Base-by-base conservation (phyloP, 352 stramenopile species). In the Phytophthora podocarpi region DNA sequence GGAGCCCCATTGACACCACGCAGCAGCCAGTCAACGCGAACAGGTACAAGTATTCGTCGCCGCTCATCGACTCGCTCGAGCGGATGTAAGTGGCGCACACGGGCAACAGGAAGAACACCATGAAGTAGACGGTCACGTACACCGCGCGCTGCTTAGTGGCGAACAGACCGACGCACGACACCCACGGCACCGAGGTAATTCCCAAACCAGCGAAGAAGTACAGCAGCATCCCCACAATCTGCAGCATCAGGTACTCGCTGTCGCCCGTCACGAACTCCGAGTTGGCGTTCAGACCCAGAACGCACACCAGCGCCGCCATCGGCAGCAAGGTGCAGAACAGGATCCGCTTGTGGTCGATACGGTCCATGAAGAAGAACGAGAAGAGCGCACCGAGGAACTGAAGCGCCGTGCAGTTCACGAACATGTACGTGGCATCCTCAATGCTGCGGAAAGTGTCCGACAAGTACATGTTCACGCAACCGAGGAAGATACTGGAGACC, bases 291-390 rank as follows among this genome's bases (percentile, higher is more conserved):
- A 88, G 46, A 4, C 76, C 85, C 24, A 95, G 56, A 13, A 91
- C 59, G 15, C 66, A 73, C 8, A 77, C 77, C 8, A 85, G 59
- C 5, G 65, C 53, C 0, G 76, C 74, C 11, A 89, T 74, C 5
- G 82, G 80, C 23, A 91, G n/a, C 40, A 93, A 65, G 36, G 84
- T 82, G 40, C 78, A 84, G 47, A 87, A 76, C 52, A 95, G 37
- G 35, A 95, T 89, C 16, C 81, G 78, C 24, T 74, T 76, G 71
- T 95, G 85, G 57, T 91, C 74, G 31, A 90, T 80, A 12, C 77
- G 74, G 64, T 95, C 85, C 60, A 95, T 92, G 64, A 95, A 87
- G 61, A 95, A 92, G 67, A 95, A 95, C 58, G 82, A 91, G 18
- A 95, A 84, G 8, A 93, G 39, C 9, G 83, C 82, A 18, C 85